Conservation (phyloP, 805 yeast species). For the Yamadazyma sp. region DNA sequence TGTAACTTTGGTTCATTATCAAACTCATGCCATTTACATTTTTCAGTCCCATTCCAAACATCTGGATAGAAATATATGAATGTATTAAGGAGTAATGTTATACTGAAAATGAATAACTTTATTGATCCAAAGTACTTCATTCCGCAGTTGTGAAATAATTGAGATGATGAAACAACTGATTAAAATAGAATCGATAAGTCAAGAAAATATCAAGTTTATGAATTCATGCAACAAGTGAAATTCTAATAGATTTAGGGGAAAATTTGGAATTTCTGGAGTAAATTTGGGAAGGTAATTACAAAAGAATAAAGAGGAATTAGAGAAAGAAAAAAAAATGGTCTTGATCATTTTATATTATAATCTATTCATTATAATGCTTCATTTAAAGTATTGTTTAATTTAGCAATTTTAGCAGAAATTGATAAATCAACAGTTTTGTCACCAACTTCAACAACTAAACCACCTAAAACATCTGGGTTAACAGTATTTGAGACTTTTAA, state of each 20-base stretch:
- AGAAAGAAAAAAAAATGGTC: neutral
- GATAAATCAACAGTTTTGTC: slow-evolving; percentile 96
- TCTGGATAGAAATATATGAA: slow-evolving; percentile 80
- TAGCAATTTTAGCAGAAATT: slow-evolving; percentile 77
- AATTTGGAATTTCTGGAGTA: too few species aligned
- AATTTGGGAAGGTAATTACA: neutral
- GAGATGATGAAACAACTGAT: neutral
- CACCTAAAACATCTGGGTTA: slow-evolving; percentile 91
- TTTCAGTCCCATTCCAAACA: slow-evolving; percentile 35
- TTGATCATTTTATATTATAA: slow-evolving; percentile 1
- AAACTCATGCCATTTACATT: slow-evolving; percentile 59
- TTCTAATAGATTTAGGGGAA: too few species aligned
- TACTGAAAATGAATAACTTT: too few species aligned
- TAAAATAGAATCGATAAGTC: too few species aligned
- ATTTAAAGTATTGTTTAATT: slow-evolving; percentile 81
- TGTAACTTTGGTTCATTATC: neutral
- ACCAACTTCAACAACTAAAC: slow-evolving; percentile 92
- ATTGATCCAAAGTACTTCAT: neutral
- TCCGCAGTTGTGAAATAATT: neutral
- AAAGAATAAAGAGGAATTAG: neutral
- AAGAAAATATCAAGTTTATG: too few species aligned
- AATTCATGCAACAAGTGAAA: too few species aligned
- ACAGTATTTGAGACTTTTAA: slow-evolving; percentile 79
- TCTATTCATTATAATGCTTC: slow-evolving; percentile 66
- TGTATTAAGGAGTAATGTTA: slow-evolving; percentile 49